Percentiles rank a stretch among this genome's conserved stretches.
Conservation (phyloP, 352 stramenopile genomes). For the Globisporangium nodosum region DNA sequence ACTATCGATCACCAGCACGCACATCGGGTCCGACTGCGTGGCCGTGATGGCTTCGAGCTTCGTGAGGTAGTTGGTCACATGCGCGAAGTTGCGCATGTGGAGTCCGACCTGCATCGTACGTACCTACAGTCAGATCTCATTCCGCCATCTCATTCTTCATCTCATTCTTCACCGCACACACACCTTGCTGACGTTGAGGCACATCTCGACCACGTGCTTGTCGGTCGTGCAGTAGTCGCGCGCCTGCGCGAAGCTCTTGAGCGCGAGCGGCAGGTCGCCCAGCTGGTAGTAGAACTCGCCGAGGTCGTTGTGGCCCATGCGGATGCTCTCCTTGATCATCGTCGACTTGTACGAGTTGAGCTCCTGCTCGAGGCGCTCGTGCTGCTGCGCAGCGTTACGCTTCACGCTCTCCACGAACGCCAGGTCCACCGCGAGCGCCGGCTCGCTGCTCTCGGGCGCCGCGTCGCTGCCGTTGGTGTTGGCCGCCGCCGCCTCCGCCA, state of each 20-base stretch:
- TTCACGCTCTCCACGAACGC: slow-evolving; percentile 60
- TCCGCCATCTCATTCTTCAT: too few relatives aligned
- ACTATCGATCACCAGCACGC: not conserved
- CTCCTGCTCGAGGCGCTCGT: slow-evolving; percentile 83
- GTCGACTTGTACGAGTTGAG: slow-evolving; percentile 90
- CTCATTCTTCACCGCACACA: not conserved
- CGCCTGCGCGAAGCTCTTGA: slow-evolving; percentile 85
- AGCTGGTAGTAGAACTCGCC: slow-evolving; percentile 86
- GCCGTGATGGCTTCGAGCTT: slow-evolving; percentile 79
- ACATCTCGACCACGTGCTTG: slow-evolving; percentile 89
- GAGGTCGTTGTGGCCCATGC: slow-evolving; percentile 87
- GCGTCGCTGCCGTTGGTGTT: not conserved
- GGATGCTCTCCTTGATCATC: slow-evolving; percentile 90
- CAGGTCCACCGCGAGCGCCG: slow-evolving; percentile 26
- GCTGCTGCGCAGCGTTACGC: slow-evolving; percentile 55
- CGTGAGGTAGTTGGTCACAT: slow-evolving; percentile 84
- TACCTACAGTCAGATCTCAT: not conserved
- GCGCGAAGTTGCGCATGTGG: slow-evolving; percentile 82
- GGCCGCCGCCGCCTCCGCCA: slow-evolving; percentile 33
- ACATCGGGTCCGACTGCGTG: slow-evolving; percentile 69
- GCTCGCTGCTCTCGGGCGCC: slow-evolving; percentile 23
- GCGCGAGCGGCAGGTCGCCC: slow-evolving; percentile 60
- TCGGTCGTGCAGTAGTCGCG: slow-evolving; percentile 89
- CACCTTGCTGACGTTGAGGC: slow-evolving; percentile 86
- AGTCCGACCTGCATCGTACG: slow-evolving; percentile 39